Percentiles rank a stretch among this genome's conserved stretches.
Conservation (phyloP, 768 basidiomycete genomes). For the Lactifluus rugatus region DNA sequence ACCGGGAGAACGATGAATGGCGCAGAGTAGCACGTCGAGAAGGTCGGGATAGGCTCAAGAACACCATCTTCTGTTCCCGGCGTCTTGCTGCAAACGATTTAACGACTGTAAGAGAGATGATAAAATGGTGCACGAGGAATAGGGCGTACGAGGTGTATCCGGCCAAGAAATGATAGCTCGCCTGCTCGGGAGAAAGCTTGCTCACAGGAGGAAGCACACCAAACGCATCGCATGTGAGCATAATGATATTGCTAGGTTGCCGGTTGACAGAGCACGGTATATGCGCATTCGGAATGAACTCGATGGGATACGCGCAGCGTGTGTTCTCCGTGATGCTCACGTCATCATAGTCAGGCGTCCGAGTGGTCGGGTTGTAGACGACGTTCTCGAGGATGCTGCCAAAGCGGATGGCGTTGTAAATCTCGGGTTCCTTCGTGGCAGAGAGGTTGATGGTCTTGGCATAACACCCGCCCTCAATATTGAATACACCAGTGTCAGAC, state of each 20-base stretch:
- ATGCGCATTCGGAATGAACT: slow-evolving; percentile 90
- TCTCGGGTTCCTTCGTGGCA: slow-evolving; percentile 96
- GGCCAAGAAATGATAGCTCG: slow-evolving; percentile 94
- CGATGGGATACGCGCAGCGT: slow-evolving; percentile 98
- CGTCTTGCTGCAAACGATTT: slow-evolving; percentile 57
- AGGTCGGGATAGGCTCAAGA: slow-evolving; percentile 95
- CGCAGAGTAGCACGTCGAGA: slow-evolving; percentile 97
- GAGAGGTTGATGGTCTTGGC: slow-evolving; percentile 98
- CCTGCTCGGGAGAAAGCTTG: slow-evolving; percentile 87
- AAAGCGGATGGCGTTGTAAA: slow-evolving; percentile 88
- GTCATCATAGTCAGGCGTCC: slow-evolving; percentile 91
- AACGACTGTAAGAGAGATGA: not conserved
- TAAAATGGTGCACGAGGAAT: not conserved
- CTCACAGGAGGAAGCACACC: slow-evolving; percentile 96
- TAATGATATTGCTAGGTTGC: slow-evolving; percentile 92
- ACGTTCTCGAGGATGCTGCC: slow-evolving; percentile 99
- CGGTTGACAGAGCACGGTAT: slow-evolving; percentile 82
- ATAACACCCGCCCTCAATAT: slow-evolving; percentile 99
- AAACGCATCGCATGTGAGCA: slow-evolving; percentile 97
- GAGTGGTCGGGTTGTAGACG: slow-evolving; percentile 80
- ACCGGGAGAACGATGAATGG: slow-evolving; percentile 99
- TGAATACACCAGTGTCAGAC: slow-evolving; percentile 98
- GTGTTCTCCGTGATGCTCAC: slow-evolving; percentile 98
- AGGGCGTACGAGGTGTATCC: slow-evolving; percentile 81
- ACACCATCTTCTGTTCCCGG: slow-evolving; percentile 99